Conservation (phyloP, 2,329 filamentous ascomycete species). For the Sporothrix schenckii region DNA sequence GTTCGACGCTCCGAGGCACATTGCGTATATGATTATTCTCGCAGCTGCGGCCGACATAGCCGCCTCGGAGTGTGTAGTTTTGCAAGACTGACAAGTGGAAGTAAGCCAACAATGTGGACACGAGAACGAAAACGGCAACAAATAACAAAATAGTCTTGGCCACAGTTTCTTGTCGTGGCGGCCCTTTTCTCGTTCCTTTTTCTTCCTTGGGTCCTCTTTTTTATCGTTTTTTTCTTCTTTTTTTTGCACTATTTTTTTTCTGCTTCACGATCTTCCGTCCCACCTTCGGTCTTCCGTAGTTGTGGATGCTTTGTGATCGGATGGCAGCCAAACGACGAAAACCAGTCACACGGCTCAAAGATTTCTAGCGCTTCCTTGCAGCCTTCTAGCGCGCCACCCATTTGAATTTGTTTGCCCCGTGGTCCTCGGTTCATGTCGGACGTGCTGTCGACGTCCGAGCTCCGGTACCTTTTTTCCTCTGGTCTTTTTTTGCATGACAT, state of each 20-base stretch:
- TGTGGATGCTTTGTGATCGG: conserved; percentile 8
- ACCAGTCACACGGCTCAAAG: conserved; percentile 16
- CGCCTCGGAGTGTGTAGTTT: neutral
- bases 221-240: neutral
- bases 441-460: conserved; percentile 3
- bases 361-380: conserved; percentile 27
- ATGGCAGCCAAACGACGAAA: neutral
- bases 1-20: neutral
- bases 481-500: neutral
- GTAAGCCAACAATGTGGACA: neutral
- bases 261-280: conserved; percentile 17
- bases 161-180: neutral
- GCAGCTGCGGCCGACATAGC: conserved; percentile 2
- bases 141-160: neutral
- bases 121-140: neutral
- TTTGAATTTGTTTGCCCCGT: neutral
- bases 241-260: neutral
- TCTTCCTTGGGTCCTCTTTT: conserved; percentile 1
- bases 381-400: conserved; percentile 22
- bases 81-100: neutral
- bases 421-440: conserved; percentile 13
- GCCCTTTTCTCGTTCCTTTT: conserved; percentile 19
- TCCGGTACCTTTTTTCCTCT: conserved; percentile 4
- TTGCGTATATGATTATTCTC: neutral
- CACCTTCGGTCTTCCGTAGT: neutral